Conservation (phyloP, 2,329 filamentous ascomycete species). For the Colletotrichum horii region DNA sequence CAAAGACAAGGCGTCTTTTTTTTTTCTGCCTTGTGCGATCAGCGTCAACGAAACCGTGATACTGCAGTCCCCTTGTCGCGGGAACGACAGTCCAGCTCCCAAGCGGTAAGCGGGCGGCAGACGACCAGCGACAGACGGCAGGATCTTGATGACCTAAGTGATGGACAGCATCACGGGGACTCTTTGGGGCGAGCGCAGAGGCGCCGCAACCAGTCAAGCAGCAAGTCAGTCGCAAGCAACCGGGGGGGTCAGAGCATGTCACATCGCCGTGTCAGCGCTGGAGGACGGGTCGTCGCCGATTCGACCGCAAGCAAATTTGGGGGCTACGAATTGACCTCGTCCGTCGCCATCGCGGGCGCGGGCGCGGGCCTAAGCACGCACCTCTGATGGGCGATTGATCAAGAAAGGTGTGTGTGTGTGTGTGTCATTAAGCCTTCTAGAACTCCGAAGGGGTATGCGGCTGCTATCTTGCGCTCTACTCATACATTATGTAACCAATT, state of each 20-base stretch:
- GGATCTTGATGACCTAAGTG: slow-evolving; percentile 15
- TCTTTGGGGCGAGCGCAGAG: slow-evolving; percentile 22
- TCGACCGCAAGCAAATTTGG: slow-evolving; percentile 17
- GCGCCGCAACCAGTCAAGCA: slow-evolving; percentile 20
- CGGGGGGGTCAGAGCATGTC: slow-evolving; percentile 21
- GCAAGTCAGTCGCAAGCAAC: neutral
- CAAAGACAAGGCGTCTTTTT: neutral
- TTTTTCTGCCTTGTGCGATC: neutral
- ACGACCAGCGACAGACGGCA: neutral
- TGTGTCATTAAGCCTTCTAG: too few species aligned
- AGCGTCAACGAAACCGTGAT: neutral
- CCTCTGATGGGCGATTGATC: neutral
- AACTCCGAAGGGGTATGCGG: too few species aligned
- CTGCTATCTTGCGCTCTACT: too few species aligned
- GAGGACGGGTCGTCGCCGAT: slow-evolving; percentile 19
- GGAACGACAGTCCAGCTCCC: neutral
- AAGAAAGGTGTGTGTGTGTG: too few species aligned
- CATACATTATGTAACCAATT: too few species aligned
- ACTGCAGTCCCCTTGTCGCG: neutral
- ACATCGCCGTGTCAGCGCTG: slow-evolving; percentile 25
- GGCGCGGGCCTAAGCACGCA: neutral
- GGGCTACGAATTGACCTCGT: slow-evolving; percentile 14
- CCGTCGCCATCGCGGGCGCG: slow-evolving; percentile 10
- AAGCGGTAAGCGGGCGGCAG: neutral
- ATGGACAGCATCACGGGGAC: slow-evolving; percentile 33